Base-by-base conservation (phyloP, 2,329 filamentous ascomycete species). In the Aspergillus novofumigatus region DNA sequence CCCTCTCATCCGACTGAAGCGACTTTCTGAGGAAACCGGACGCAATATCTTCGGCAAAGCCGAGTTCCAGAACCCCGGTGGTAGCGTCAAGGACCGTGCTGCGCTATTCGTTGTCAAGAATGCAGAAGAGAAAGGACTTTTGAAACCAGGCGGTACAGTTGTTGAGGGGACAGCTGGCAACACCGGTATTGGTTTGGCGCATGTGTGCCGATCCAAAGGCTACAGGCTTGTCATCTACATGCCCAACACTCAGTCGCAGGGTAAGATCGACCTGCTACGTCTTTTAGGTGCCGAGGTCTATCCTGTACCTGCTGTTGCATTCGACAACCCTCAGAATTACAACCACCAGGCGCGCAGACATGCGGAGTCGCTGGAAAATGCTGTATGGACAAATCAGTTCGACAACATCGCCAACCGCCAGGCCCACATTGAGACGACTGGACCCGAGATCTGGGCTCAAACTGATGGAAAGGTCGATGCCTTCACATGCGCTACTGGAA, bases 161-260 rank as follows among this genome's bases (percentile, higher is more conserved):
- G 89, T 99, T 57, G 94, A 99, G 78, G 94, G 94, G 60, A 99
- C 94, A 4, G 94, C 94, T 0, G 94, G 94, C 53, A 99, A 97
- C 81, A 99, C 94, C 29, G 94, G 94, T 63, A 99, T 99, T 74
- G 94, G 94, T 1, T 88, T 99, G 47, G 94, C 94, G 21, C 94
- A 97, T 78, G 94, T 99, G 56, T 97, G 94, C 79, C 86, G 93
- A 59, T 90, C 88, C 41, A 89, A 88, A 68, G 94, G 93, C 44
- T 97, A 99, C 83, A 89, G 89, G 73, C 86, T 96, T 52, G 92
- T 97, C 71, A 99, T 99, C 73, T 99, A 97, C 85, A 97, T 99
- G 94, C 94, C 94, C 68, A 90, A 99, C 81, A 97, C 93, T 51
- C 94, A 97, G 79, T 96, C 92, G 21, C 93, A 96, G 78, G 94